Evolutionary conservation across 768 basidiomycete genomes (phyloP).

Genomic region (Amyloporia xantha): DNA sequence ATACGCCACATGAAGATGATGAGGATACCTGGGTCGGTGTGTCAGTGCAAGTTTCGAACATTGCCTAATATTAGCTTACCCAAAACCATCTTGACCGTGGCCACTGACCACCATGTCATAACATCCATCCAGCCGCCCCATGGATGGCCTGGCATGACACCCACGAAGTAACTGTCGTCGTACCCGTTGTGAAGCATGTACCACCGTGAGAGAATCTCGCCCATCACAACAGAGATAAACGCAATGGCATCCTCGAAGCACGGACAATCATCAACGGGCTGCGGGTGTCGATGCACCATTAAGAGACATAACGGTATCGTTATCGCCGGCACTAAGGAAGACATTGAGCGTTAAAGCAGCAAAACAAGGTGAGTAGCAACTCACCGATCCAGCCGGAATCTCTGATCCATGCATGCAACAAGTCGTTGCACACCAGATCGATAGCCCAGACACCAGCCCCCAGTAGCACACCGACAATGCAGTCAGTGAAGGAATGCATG

Average conservation of each 20-base stretch:
- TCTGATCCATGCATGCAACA: constrained; percentile 37
- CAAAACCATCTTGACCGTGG: constrained; percentile 33
- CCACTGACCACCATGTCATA: constrained; percentile 31
- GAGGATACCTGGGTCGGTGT: constrained; percentile 56
- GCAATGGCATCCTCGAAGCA: constrained; percentile 98
- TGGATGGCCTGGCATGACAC: constrained; percentile 54
- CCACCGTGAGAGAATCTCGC: constrained; percentile 70
- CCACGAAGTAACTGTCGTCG: constrained; percentile 22
- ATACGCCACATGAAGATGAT: constrained; percentile 86
- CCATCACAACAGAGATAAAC: constrained; percentile 77
- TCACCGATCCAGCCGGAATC: constrained; percentile 31
- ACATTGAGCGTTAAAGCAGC: background rate
- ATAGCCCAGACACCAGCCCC: constrained; percentile 60
- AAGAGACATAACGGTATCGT: constrained; percentile 59
- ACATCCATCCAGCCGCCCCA: constrained; percentile 32
- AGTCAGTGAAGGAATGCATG: constrained; percentile 86
- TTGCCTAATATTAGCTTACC: too few species aligned
- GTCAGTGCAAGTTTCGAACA: too few species aligned
- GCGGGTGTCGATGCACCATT: constrained; percentile 83
- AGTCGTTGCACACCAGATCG: constrained; percentile 29
- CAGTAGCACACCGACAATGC: constrained; percentile 52
- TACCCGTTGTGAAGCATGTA: constrained; percentile 37
- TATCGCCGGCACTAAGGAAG: constrained; percentile 44
- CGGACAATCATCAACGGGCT: constrained; percentile 94
- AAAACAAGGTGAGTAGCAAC: constrained; percentile 3